These are phyloP conservation scores for Phylloporus sp. DNA, from an alignment of 1,284 basidiomycete species.

Conservation along the genomic window DNA sequence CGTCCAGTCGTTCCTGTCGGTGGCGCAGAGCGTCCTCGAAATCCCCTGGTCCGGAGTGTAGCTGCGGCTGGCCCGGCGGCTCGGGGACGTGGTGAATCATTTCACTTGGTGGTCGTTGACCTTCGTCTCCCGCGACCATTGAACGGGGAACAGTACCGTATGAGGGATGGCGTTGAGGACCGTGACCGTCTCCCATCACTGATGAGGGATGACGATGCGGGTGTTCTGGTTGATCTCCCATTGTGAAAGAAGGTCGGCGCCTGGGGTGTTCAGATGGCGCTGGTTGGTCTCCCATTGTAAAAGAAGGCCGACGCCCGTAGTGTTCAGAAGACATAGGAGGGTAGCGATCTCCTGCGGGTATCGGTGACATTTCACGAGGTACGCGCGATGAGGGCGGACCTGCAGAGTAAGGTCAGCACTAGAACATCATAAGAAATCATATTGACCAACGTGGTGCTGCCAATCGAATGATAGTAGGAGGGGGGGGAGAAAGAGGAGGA, in stretches of 20 bases:
- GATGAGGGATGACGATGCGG: slow-evolving; percentile 22
- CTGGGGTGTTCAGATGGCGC: no score
- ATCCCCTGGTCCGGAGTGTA: slow-evolving; percentile 8
- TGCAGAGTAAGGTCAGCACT: slow-evolving; percentile 18
- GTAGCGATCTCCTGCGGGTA: slow-evolving; percentile 18
- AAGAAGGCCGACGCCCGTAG: no score
- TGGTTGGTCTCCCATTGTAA: no score
- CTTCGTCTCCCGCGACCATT: slow-evolving; percentile 24
- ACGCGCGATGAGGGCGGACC: slow-evolving; percentile 17
- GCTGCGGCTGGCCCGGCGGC: slow-evolving; percentile 13
- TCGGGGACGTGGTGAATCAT: slow-evolving; percentile 31
- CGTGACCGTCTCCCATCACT: slow-evolving; percentile 1
- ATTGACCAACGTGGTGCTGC: slow-evolving; percentile 29
- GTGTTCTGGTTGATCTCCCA: slow-evolving; percentile 15
- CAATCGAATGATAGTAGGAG: slow-evolving; percentile 37
- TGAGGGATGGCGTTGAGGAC: slow-evolving; percentile 12
- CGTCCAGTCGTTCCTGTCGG: slow-evolving; percentile 57
- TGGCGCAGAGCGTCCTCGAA: slow-evolving; percentile 55
- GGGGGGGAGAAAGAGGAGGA: slow-evolving; percentile 26
- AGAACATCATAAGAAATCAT: neutral
- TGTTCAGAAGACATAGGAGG: slow-evolving; percentile 15
- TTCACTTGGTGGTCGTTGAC: slow-evolving; percentile 26
- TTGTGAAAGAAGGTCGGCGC: slow-evolving; percentile 5
- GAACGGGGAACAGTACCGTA: slow-evolving; percentile 20
- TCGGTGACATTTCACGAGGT: slow-evolving; percentile 9